Conservation (phyloP, 83 land plant species). For the Picea abies region DNA sequence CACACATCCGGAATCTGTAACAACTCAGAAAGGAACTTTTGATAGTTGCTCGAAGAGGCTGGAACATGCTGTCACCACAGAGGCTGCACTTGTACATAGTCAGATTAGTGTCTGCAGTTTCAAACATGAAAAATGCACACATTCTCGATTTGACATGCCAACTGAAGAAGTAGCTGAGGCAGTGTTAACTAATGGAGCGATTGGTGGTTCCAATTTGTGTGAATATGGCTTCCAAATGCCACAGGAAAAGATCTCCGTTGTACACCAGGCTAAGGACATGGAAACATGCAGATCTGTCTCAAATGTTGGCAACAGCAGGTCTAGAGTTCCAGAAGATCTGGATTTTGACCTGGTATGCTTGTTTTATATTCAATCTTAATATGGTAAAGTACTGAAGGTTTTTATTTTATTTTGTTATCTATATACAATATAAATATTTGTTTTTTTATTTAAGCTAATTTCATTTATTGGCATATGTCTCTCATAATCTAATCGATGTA, state of each 20-base stretch:
- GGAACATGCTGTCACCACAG: no score
- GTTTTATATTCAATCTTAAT: no score
- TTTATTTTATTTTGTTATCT: no score
- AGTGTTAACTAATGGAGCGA: background rate
- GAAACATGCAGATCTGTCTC: background rate
- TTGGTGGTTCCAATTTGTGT: background rate
- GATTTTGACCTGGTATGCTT: constrained; percentile 10
- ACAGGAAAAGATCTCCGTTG: background rate
- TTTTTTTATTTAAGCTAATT: no score
- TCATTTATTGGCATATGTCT: no score
- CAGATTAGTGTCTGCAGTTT: background rate
- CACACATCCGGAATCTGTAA: no score
- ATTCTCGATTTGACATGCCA: background rate
- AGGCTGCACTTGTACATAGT: background rate
- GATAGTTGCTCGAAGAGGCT: no score
- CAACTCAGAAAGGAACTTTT: no score
- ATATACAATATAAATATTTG: no score
- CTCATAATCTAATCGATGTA: no score
- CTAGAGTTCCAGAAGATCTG: background rate
- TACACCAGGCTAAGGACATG: background rate
- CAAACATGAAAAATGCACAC: background rate
- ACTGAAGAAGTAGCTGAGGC: background rate
- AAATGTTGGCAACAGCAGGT: background rate
- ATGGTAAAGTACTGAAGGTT: no score
- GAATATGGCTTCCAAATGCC: background rate